Base-by-base conservation (phyloP, 371 early-diverging fungal species). In the Blakeslea trispora region DNA sequence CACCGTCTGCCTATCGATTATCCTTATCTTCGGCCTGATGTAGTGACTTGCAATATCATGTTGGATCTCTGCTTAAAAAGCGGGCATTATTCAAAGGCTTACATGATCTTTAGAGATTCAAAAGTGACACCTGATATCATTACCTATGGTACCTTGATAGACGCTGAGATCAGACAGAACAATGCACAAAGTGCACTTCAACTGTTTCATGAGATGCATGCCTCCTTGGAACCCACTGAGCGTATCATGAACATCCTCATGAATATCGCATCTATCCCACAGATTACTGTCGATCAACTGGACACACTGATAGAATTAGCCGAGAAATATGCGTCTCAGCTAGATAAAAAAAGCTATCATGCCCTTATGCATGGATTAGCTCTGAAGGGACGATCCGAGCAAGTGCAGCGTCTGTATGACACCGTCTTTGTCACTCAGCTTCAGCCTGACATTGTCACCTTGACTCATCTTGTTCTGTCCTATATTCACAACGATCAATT, bases 81-180 rank as follows among this genome's bases (percentile, higher is more conserved):
- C 13, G 62, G 66, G 6, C 55, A 62, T 18, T 61, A 72, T 31
- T 57, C 64, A 2, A 64, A 65, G 17, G 81, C 80, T 0, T 57
- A 70, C 28, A 53, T 19, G 39, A 42, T 82, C 10, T 71, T 71
- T 42, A 19, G 47, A 3, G 72, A 75, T 5, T 46, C 31, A 15
- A 66, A 60, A 0, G 24, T 76, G 0, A 8, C 40, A 7, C 87
- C 87, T 0, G 81, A 82, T 41, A 53, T 68, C 0, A 59, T 79
- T 15, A 86, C 87, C 0, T 84, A 74, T 59, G 82, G 79, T 18
- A 82, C 74, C 7, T 47, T 83, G 14, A 77, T 86, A 24, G 65
- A 78, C 34, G 79, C 74, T 1, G 70, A 81, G 43, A 56, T 62
- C 0, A 66, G 47, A 8, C 15, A 40, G 10, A 73, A 73, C 7